phyloP scores from a whole-genome alignment of 805 yeast species.

The Starmera quercuum region DNA sequence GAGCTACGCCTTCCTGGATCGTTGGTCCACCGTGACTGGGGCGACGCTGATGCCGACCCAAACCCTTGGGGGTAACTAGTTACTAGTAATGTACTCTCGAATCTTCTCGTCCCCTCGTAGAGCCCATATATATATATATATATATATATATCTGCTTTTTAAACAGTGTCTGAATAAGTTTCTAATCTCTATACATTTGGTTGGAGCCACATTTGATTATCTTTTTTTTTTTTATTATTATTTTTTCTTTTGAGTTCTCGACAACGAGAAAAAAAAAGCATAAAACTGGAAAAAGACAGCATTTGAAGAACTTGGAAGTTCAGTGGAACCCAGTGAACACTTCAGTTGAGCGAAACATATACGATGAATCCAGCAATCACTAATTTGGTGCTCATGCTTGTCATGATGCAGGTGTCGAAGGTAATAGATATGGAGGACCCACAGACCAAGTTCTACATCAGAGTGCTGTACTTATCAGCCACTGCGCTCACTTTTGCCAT shows the following conservation, averaged over 20 bases:
- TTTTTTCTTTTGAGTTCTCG: too few species aligned
- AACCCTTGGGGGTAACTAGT: conserved; percentile 52
- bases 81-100: neutral
- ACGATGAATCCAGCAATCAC: conserved; percentile 87
- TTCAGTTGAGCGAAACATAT: conserved; percentile 1
- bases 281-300: too few species aligned
- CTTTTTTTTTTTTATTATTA: too few species aligned
- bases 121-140: too few species aligned
- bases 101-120: too few species aligned
- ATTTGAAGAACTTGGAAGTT: too few species aligned
- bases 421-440: conserved; percentile 86
- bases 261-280: conserved; percentile 1
- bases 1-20: conserved; percentile 41
- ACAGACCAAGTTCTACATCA: conserved; percentile 58
- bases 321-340: neutral
- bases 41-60: conserved; percentile 40
- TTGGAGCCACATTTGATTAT: too few species aligned
- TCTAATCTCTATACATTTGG: too few species aligned
- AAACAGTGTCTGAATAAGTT: too few species aligned
- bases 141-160: too few species aligned
- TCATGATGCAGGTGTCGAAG: conserved; percentile 93
- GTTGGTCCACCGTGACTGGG: conserved; percentile 45
- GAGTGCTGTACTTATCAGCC: conserved; percentile 63
- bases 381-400: conserved; percentile 84
- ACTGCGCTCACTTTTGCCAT: conserved; percentile 57